Evolutionary conservation across 2,329 filamentous ascomycete genomes (phyloP).

Genomic region (Dothideomycetes sp.): DNA sequence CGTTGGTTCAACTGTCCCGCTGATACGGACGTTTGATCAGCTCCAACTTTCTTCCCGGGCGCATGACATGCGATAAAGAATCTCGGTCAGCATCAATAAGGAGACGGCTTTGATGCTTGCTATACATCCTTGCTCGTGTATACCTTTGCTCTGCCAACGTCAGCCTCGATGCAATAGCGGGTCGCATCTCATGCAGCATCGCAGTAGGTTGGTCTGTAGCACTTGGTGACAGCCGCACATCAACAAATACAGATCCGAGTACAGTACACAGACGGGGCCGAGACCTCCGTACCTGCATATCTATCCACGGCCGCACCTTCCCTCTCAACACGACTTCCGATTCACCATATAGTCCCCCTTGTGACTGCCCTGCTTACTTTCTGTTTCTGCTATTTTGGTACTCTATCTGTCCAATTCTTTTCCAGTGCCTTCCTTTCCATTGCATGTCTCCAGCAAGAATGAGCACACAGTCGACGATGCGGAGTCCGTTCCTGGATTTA

Average conservation of each 20-base stretch:
- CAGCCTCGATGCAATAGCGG: no score
- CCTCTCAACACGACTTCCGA: not conserved
- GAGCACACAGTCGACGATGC: not conserved
- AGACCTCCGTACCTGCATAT: not conserved
- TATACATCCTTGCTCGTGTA: no score
- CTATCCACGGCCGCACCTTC: not conserved
- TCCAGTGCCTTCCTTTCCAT: no score
- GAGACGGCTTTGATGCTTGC: no score
- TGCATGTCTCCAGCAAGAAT: not conserved
- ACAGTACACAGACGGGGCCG: no score
- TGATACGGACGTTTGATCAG: not conserved
- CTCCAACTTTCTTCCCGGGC: no score
- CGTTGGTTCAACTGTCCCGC: not conserved
- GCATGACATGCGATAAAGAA: no score
- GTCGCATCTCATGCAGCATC: not conserved
- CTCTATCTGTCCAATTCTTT: no score
- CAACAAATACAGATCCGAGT: not conserved
- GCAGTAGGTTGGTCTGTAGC: not conserved
- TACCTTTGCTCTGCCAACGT: no score
- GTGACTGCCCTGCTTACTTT: no score
- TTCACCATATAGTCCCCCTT: not conserved
- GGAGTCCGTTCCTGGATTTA: slow-evolving; percentile 16
- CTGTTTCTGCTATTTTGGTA: no score
- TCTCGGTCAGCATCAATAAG: no score
- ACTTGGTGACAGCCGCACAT: not conserved